Base-by-base conservation (phyloP, 768 basidiomycete species). In the Boletus bicolor region DNA sequence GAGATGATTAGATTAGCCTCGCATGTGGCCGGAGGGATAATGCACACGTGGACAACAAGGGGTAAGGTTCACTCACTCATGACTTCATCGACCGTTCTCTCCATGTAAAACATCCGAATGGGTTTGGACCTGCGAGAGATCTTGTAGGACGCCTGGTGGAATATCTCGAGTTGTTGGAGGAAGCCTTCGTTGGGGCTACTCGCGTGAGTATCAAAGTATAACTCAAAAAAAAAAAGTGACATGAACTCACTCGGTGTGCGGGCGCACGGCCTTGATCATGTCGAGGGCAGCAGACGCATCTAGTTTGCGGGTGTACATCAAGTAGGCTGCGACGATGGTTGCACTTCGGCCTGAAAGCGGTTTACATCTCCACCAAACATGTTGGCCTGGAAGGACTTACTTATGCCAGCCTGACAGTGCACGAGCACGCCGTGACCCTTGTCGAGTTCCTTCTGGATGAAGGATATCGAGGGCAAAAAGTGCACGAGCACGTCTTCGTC, bases 331-430 rank as follows among this genome's bases (percentile, higher is more conserved):
- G 7, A 89, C 87, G 45, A 96, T 85, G 2, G 91, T 88, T 7
- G 87, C 85, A 60, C 91, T 93, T 24, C 94, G 83, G 64, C 89
- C 89, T 92, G 58, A 43, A 19, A 60, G 32, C 24, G 58, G 44
- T 44, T 60, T 4, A 28, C 37, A 14, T 51, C 49, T 44, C 59
- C 39, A 15, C 45, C 24, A 26, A 45, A 49, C 17, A 21, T 4
- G 51, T 4, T 43, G 17, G 49, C 28, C 12, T 21, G 12, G 44
- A 51, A 24, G 6, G 46, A 80, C 89, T 68, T 72, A 91, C 91
- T 92, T 72, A 92, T 78, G 26, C 94, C 94, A 24, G 91, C 92
- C 55, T 91, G 87, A 67, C 94, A 96, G 71, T 97, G 94, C 0
- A 97, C 89, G 19, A 96, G 75, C 2, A 98, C 87, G 1, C 87